Base-by-base conservation (phyloP, 2,329 filamentous ascomycete genomes). In the Chrysoporthe puriensis region DNA sequence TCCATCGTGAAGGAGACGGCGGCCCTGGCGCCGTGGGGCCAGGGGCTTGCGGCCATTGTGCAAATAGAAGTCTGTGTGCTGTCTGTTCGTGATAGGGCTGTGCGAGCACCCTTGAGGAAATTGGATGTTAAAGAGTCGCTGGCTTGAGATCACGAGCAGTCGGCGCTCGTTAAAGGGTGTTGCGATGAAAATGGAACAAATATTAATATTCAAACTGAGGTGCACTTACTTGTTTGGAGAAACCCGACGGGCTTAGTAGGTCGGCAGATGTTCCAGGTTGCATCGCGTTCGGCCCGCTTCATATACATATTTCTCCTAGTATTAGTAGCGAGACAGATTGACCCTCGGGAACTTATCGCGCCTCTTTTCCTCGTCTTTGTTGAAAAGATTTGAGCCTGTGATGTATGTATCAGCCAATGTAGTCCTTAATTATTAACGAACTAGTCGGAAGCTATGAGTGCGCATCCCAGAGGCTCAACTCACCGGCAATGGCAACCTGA, bases 1-100 rank as follows among this genome's bases (percentile, higher is more conserved):
- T 77, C 75, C 73, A 77, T 74, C 1, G 75, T 77, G 69, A 77
- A 72, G 68, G 73, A 71, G 66, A 76, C 68, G 69, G 74, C 74
- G 57, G 72, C 74, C 48, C 68, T 71, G 63, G 72, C 67, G 58
- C 69, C 67, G 63, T 69, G 16, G 14, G 75, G 75, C 75, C 75
- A 76, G 62, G 69, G 68, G 40, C 58, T 26, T 18, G 26, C 18
- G 32, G 36, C 6, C 32, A 48, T 48, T 36, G 26, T 61, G 62
- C 26, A 26, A 26, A 2, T 26, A 26, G 26, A 44, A n/a, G 46
- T 50, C n/a, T 50, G 46, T 21, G n/a, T n/a, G 44, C 16, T 21
- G n/a, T 21, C 21, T 21, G 18, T 50, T 26, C 26, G 26, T 26
- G 26, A 26, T 26, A 2, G 26, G 26, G 26, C 26, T 26, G 26